Conservation (phyloP, 148 eudicot species). For the Chenopodium album region DNA sequence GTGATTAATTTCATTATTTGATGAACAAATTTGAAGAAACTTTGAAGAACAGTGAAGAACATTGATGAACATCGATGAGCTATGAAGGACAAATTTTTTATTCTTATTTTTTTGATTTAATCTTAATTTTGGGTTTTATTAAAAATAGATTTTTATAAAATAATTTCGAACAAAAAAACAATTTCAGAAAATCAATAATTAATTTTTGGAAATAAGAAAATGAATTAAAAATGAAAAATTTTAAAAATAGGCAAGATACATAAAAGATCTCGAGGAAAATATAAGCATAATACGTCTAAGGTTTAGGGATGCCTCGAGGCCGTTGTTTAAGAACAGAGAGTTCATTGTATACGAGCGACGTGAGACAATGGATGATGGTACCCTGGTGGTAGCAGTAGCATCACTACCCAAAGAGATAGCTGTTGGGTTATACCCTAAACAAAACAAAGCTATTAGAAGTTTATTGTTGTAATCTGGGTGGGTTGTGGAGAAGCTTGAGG, state of each 20-base stretch:
- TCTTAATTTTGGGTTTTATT: too few relatives aligned
- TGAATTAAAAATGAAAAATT: too few relatives aligned
- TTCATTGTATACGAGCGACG: slow-evolving; percentile 88
- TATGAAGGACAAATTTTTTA: too few relatives aligned
- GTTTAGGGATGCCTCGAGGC: slow-evolving; percentile 72
- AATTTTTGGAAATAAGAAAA: too few relatives aligned
- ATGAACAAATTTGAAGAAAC: too few relatives aligned
- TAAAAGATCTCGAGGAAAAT: slow-evolving; percentile 75
- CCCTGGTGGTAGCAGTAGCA: slow-evolving; percentile 93
- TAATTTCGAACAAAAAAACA: too few relatives aligned
- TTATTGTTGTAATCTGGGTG: slow-evolving; percentile 84
- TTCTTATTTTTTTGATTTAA: too few relatives aligned
- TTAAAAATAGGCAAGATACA: slow-evolving; percentile 46
- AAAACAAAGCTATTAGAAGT: slow-evolving; percentile 72
- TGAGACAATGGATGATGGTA: slow-evolving; percentile 89
- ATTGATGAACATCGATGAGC: too few relatives aligned
- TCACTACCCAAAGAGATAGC: slow-evolving; percentile 93
- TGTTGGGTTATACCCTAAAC: slow-evolving; percentile 75
- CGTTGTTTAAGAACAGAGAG: slow-evolving; percentile 78
- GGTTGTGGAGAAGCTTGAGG: slow-evolving; percentile 86
- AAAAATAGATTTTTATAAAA: too few relatives aligned
- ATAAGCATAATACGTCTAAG: slow-evolving; percentile 69
- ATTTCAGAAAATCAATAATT: too few relatives aligned
- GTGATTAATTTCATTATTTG: too few relatives aligned
- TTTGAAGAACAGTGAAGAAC: too few relatives aligned